Conservation (phyloP, 2,329 filamentous ascomycete species). For the Fusarium paranaense region DNA sequence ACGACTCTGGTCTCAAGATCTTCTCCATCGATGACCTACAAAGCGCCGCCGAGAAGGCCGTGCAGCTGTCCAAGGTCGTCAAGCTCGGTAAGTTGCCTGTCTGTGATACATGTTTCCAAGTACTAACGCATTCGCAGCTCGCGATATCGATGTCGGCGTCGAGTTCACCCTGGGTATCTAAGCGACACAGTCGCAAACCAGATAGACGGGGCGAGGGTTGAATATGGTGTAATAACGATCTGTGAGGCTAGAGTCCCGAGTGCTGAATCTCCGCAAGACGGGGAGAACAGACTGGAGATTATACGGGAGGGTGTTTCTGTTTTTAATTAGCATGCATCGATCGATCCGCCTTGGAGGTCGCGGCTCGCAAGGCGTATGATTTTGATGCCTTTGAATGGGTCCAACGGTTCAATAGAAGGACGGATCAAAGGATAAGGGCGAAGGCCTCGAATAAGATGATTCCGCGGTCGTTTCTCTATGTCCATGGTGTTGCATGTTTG, state of each 20-base stretch:
- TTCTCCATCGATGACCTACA: slow-evolving; percentile 99
- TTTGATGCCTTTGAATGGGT: slow-evolving; percentile 37
- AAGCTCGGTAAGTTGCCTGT: slow-evolving; percentile 82
- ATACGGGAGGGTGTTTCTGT: slow-evolving; percentile 40
- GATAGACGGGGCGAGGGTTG: slow-evolving; percentile 29
- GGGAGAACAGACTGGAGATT: slow-evolving; percentile 30
- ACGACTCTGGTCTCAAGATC: slow-evolving; percentile 98
- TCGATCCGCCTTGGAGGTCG: slow-evolving; percentile 31
- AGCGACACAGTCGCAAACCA: slow-evolving; percentile 40
- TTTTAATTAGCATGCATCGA: slow-evolving; percentile 46
- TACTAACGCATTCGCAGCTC: slow-evolving; percentile 64
- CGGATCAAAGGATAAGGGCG: slow-evolving; percentile 40
- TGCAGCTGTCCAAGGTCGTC: slow-evolving; percentile 99
- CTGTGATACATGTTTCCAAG: neutral
- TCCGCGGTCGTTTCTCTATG: slow-evolving; percentile 18
- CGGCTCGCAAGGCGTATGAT: slow-evolving; percentile 34
- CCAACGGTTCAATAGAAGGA: slow-evolving; percentile 41
- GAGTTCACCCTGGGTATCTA: slow-evolving; percentile 96
- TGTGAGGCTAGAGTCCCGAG: slow-evolving; percentile 36
- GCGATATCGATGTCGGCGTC: slow-evolving; percentile 96
- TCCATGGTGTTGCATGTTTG: neutral
- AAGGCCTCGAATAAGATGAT: slow-evolving; percentile 44
- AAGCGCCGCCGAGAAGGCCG: slow-evolving; percentile 95
- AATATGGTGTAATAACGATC: slow-evolving; percentile 46
- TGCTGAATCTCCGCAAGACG: slow-evolving; percentile 26